Conservation (phyloP, 108 stramenopile species). For the Nitzschia sp. region DNA sequence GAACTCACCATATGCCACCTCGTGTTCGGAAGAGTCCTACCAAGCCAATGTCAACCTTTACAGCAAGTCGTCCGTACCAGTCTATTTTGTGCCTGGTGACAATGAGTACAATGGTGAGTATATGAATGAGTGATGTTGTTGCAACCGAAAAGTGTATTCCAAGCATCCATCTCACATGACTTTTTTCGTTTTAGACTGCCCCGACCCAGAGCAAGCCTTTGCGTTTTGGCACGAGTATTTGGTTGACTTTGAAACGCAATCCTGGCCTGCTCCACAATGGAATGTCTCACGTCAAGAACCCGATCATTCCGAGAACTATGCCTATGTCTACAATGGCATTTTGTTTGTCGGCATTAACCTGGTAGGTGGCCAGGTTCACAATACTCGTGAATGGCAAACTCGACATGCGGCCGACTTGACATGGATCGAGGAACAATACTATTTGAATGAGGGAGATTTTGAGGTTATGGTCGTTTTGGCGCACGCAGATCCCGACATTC, state of each 20-base stretch:
- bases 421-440: conserved; percentile 38
- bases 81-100: conserved; percentile 57
- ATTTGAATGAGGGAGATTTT: background rate
- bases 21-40: conserved; percentile 32
- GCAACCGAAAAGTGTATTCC: background rate
- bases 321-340: conserved; percentile 44
- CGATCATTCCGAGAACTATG: conserved; percentile 53
- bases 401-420: conserved; percentile 34
- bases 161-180: background rate
- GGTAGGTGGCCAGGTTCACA: conserved; percentile 45
- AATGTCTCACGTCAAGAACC: conserved; percentile 21
- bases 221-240: conserved; percentile 38
- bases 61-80: conserved; percentile 33
- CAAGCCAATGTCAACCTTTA: conserved; percentile 18
- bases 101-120: conserved; percentile 53
- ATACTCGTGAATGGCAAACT: conserved; percentile 37
- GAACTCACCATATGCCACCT: conserved; percentile 38
- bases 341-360: conserved; percentile 66
- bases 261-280: conserved; percentile 33
- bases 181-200: conserved; percentile 36
- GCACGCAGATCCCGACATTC: conserved; percentile 40
- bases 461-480: conserved; percentile 40
- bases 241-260: conserved; percentile 34
- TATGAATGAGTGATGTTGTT: background rate
- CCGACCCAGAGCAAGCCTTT: conserved; percentile 35